Evolutionary conservation across 2,329 filamentous ascomycete species (phyloP), one percentile per base, ranked within the genome.

Genomic region (Catunica adiposa): DNA sequence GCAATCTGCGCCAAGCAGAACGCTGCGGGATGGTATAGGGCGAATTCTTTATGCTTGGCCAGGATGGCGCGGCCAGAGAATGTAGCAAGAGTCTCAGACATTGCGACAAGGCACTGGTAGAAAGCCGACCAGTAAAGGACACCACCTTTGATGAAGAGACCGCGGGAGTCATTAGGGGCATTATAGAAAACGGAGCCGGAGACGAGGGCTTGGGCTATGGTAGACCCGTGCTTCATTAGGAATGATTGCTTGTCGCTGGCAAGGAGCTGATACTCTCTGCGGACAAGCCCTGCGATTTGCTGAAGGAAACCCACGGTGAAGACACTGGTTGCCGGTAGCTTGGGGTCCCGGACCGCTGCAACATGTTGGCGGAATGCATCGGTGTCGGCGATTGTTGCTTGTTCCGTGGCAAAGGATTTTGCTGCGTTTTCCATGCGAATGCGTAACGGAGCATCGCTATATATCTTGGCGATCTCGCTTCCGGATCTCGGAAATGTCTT

Each of bases 101-200:
- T 78, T 22, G 79, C 73, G 1, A 84, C 63, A 6, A 86, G 66
- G 56, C 74, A 71, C 63, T 83, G 80, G 65, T 76, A 81, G 0
- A 86, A 68, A 0, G 84, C 68, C 0, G 80, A 70, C 53, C 84
- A 75, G 70, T 85, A 86, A 3, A 82, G 67, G 0, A 80, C 74
- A 54, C 82, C 44, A 0, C 74, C 73, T 61, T 83, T 83, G 61
- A 77, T 63, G 64, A 85, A 85, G 0, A 86, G 66, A 7, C 82
- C 82, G 1, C 66, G 70, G 0, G 79, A 77, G 52, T 74, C 78
- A 23, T 68, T 58, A 0, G 80, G 74, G 0, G 80, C 76, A 56
- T 80, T 73, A 66, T 84, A 86, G 66, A 86, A 86, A 2, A 85
- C 70, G 0, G 80, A 84, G 5, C 81, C 82, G 1, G 75, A 71